These are phyloP conservation scores for Ophiostoma triangulosporum DNA, from an alignment of 2,329 filamentous ascomycete genomes.

Conservation along the genomic window DNA sequence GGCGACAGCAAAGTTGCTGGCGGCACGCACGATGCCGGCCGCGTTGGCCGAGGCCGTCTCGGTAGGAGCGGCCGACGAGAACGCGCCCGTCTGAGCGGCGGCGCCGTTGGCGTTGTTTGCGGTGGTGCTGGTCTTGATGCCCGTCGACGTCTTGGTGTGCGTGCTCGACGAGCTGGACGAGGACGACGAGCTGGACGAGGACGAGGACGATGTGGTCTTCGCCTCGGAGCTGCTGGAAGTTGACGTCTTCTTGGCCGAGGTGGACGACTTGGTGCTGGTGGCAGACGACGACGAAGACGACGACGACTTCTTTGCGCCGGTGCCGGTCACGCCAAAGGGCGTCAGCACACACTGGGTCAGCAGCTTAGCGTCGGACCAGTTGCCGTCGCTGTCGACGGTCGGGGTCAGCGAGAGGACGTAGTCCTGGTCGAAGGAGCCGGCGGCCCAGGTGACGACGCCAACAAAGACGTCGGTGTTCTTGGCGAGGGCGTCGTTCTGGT, in stretches of 20 bases:
- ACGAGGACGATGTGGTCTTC: background rate
- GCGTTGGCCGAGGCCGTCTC: background rate
- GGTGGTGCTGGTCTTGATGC: background rate
- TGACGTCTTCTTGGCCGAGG: slow-evolving; percentile 1
- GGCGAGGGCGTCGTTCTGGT: slow-evolving; percentile 21
- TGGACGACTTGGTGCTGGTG: background rate
- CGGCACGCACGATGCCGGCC: background rate
- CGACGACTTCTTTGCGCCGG: background rate
- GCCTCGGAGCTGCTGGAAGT: background rate
- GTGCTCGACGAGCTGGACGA: background rate
- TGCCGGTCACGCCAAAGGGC: slow-evolving; percentile 7
- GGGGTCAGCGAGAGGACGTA: slow-evolving; percentile 20
- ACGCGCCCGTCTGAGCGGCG: background rate
- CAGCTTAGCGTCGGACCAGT: slow-evolving; percentile 12
- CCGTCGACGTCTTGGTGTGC: background rate
- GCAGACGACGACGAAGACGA: background rate
- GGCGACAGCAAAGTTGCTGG: background rate
- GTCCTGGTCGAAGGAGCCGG: slow-evolving; percentile 17
- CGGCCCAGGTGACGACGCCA: slow-evolving; percentile 19
- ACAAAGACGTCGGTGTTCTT: slow-evolving; percentile 21
- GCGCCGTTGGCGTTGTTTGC: background rate
- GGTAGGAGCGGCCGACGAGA: background rate
- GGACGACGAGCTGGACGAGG: background rate
- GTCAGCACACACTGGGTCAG: slow-evolving; percentile 13
- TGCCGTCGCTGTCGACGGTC: slow-evolving; percentile 6